Evolutionary conservation across 441 rosid species (phyloP).

Genomic region (Erodium moschatum): DNA sequence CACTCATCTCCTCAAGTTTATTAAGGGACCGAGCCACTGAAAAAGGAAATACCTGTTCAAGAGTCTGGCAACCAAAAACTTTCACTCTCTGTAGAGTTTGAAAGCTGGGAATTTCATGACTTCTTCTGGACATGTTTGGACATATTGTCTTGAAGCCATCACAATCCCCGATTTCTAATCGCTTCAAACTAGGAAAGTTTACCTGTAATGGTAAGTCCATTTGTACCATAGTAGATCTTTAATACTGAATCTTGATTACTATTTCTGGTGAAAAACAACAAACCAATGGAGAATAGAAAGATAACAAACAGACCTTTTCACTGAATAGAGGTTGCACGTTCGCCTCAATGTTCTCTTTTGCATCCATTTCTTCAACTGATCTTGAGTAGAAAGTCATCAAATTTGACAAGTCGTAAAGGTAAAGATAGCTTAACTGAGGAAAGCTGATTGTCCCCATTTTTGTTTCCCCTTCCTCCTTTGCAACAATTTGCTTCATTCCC

Average conservation of each 20-base stretch:
- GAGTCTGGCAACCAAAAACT: not conserved
- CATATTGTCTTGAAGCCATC: no score
- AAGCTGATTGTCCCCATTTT: not conserved
- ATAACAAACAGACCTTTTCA: no score
- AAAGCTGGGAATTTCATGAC: not conserved
- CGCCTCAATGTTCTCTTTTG: not conserved
- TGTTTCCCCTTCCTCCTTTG: not conserved
- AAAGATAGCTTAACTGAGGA: not conserved
- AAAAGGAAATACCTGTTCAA: not conserved
- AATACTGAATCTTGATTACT: no score
- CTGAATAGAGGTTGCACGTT: not conserved
- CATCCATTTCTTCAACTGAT: not conserved
- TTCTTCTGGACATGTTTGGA: no score
- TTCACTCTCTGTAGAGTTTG: not conserved
- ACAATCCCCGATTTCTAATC: not conserved
- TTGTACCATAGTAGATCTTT: no score
- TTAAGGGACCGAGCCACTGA: not conserved
- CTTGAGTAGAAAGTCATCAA: not conserved
- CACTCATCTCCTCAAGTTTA: not conserved
- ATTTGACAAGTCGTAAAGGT: not conserved
- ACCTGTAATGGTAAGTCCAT: not conserved
- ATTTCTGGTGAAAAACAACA: no score
- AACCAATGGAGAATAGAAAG: no score
- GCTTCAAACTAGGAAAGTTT: not conserved
- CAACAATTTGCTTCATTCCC: slow-evolving; percentile 11